Base-by-base conservation (phyloP, 257 asterid genomes). In the Petrea volubilis region DNA sequence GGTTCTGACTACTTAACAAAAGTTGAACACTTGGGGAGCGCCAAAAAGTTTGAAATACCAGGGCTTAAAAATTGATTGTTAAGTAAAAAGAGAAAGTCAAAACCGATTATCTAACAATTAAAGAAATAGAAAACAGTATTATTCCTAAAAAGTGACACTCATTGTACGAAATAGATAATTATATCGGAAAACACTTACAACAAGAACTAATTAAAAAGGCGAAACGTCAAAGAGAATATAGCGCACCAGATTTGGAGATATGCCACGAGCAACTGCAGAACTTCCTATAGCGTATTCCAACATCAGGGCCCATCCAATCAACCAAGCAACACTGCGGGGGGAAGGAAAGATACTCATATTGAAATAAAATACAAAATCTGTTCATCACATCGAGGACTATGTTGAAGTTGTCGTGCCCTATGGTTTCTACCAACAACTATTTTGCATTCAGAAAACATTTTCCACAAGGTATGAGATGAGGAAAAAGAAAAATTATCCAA, bases 221-320 rank as follows among this genome's bases (percentile, higher is more conserved):
- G 15, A 62, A 67, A 44, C 28, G 38, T 17, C 28, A 70, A 36
- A 34, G 66, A 47, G 12, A 60, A 63, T 12, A 66, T 21, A 44
- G 73, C 33, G 21, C 65, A 90, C 98, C 91, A 93, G 83, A 80
- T 93, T 93, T 4, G 98, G 98, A n/a, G 98, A 88, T 77, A 93
- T 77, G 77, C 98, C 98, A 49, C 97, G 96, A 80, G 97, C 98
- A 78, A 93, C 96, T 21, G 98, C 97, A 4, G 98, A 85, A 67
- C 97, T 95, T 72, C 98, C 98, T 64, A 93, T 85, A 17, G 97
- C 88, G 79, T 88, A 93, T 73, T 93, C 98, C 88, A 93, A 81
- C 89, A 93, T 85, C 79, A 90, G 71, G 6, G 96, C 90, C 97
- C 97, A 90, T 5, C 98, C 97, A 61, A 93, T 70, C 78, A 93